phyloP scores from a whole-genome alignment of 768 basidiomycete species.

The Rhizopogon roseolus region DNA sequence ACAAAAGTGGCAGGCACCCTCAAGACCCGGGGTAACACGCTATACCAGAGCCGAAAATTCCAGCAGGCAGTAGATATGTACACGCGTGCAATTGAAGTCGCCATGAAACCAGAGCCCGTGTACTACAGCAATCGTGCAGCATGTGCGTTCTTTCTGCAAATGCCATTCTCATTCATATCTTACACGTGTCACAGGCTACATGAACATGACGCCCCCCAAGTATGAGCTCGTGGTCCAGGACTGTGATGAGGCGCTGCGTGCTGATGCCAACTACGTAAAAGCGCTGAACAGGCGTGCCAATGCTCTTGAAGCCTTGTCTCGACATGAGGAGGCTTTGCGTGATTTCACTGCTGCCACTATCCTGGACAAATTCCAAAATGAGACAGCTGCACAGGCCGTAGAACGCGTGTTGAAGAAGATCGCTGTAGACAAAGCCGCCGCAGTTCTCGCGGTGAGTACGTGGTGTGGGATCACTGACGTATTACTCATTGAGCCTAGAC shows the following conservation, averaged over 20 bases:
- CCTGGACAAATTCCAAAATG: conserved; percentile 87
- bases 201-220: conserved; percentile 85
- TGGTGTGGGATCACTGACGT: neutral
- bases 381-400: conserved; percentile 69
- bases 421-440: conserved; percentile 63
- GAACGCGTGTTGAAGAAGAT: conserved; percentile 91
- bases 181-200: conserved; percentile 53
- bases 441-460: conserved; percentile 60
- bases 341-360: conserved; percentile 98
- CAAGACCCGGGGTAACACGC: conserved; percentile 68
- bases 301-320: conserved; percentile 74
- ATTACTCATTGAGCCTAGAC: conserved; percentile 23
- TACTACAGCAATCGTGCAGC: conserved; percentile 98
- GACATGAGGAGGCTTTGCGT: conserved; percentile 72
- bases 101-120: conserved; percentile 82
- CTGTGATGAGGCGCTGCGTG: conserved; percentile 81
- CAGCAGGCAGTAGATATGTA: conserved; percentile 58
- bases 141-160: conserved; percentile 46
- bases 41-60: conserved; percentile 63
- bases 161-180: neutral
- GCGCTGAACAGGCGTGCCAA: conserved; percentile 86
- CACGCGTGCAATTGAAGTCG: conserved; percentile 68
- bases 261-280: conserved; percentile 85
- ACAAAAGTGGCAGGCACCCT: conserved; percentile 54
- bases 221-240: conserved; percentile 80